Evolutionary conservation across 1,284 basidiomycete species (phyloP), one percentile per base, ranked within the genome.

Genomic region (Trichosporon sp.): DNA sequence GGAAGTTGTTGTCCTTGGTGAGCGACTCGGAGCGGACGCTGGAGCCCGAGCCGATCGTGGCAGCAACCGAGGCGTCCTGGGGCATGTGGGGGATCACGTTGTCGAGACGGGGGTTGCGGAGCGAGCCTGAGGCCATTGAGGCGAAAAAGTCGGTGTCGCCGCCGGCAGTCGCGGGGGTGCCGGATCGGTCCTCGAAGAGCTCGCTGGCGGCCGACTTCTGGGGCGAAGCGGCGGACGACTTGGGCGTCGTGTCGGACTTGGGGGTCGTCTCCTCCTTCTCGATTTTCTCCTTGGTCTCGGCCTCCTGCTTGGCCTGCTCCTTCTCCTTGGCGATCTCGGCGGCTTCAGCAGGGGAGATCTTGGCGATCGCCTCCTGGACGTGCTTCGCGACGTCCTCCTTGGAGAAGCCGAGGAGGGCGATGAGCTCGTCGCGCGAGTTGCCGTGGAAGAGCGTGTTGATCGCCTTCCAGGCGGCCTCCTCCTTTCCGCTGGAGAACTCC

Each of bases 361-460:
- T 90, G 66, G 91, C 88, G 66, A 96, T 89, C 2, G 94, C 93
- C 74, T 92, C 90, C 16, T 90, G 89, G 12, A 98, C 93, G 74
- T 91, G 91, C 1, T 86, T 85, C 2, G 90, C 90, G 14, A 97
- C 89, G 75, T 96, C 93, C 32, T 89, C 89, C 84, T 96, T 96
- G 10, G 93, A 95, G 83, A 97, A 98, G 0, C 96, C 96, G 26
- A 99, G 89, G 1, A 98, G 86, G 0, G 91, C 91, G 64, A 99
- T 91, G 11, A 99, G 88, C 83, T 98, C 94, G 46, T 96, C 93
- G 71, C 92, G 87, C 14, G 92, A 94, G 82, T 96, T 89, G 0
- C 94, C 90, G 75, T 90, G 89, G 89, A 98, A 98, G 38, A 99
- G 85, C 72, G 93, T 94, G 71, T 91, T 85, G 21, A 98, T 85